Evolutionary conservation across 371 early-diverging fungal genomes (phyloP).

Genomic region (Rhizomucor pusillus): DNA sequence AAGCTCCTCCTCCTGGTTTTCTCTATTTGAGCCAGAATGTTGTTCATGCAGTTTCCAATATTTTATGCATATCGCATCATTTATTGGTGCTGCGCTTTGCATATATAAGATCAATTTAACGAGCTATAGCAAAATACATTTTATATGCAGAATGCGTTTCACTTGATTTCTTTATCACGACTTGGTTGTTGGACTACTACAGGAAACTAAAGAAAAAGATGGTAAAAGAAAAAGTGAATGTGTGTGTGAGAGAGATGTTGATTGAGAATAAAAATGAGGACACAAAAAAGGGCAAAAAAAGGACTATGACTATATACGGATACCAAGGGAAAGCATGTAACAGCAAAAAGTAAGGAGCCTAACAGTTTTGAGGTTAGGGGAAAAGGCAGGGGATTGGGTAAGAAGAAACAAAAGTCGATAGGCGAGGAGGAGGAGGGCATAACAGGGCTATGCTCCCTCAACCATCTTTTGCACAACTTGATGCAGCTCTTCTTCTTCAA

Average conservation of each 20-base stretch:
- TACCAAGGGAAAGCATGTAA: conserved; percentile 1
- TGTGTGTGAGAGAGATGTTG: background rate
- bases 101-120: too few species aligned
- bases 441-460: conserved; percentile 1
- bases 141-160: too few species aligned
- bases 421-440: background rate
- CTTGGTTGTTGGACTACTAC: too few species aligned
- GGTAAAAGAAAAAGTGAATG: too few species aligned
- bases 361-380: background rate
- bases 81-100: too few species aligned
- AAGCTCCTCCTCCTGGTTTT: too few species aligned
- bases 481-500: conserved; percentile 39
- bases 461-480: conserved; percentile 7
- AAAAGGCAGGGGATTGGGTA: background rate
- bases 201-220: too few species aligned
- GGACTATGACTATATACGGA: background rate
- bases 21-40: too few species aligned
- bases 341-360: background rate
- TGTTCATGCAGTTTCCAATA: too few species aligned
- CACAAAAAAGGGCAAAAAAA: background rate
- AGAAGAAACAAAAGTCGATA: background rate
- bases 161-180: too few species aligned
- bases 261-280: background rate
- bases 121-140: too few species aligned
- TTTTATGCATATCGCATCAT: too few species aligned